Base-by-base conservation (phyloP, 2,329 filamentous ascomycete genomes). In the Penicillium sp. region DNA sequence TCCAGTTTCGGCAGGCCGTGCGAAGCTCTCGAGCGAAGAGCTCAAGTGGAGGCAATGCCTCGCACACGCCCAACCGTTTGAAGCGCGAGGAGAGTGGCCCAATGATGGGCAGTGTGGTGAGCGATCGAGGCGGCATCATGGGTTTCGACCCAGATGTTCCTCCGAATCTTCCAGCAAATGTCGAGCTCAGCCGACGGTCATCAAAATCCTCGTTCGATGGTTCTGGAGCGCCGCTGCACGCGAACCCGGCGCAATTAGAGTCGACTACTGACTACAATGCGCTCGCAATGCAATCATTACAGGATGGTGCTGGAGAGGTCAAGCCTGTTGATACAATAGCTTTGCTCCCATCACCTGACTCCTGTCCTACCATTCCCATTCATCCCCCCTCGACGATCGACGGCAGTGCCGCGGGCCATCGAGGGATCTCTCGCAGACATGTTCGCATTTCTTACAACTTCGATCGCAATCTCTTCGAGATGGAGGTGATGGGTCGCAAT, bases 361-460 rank as follows among this genome's bases (percentile, higher is more conserved):
- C 79, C 51, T 80, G 77, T 57, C 80, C 81, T 5, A 74, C 83
- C 6, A 79, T 86, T 43, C 82, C 83, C 5, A 83, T 86, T 31
- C 84, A 85, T 58, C 81, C 83, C 18, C 78, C 78, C 2, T 70
- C 72, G 26, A 76, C 75, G 15, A 65, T 73, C 34, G 72, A 76
- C 42, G 78, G 74, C 41, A 70, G 61, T 51, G 71, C 78, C 2
- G 75, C 75, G 12, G 76, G 76, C 15, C 81, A 84, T 57, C 81
- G 80, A 56, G 79, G 79, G 41, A 86, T 86, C 31, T 86, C 84
- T 4, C 76, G 83, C 23, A 79, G 83, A 60, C 84, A 87, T 63
- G 77, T 84, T 47, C 80, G 79, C 53, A 85, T 87, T 53, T 74
- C 76, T 24, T 86, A 83, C 71, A 82, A 84, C 52, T 81, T 81